Evolutionary conservation across 2,329 filamentous ascomycete genomes (phyloP), one percentile per base, ranked within the genome.

Genomic region (Allantophomopsis lycopodina): DNA sequence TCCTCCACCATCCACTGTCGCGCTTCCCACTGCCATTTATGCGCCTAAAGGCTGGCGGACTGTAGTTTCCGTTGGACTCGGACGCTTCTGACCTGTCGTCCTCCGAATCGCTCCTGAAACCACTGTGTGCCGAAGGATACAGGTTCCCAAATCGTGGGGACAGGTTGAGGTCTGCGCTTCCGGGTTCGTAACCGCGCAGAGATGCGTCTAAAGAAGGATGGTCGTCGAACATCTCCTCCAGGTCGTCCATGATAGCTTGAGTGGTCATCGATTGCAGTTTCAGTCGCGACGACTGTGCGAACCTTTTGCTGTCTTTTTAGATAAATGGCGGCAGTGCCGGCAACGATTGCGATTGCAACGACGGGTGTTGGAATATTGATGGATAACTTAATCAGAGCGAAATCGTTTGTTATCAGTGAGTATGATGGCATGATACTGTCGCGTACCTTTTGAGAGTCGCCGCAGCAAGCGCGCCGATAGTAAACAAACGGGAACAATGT

Each of bases 21-120:
- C 56, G 55, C 43, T 54, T 50, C 49, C 54, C 59, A 39, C 60
- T 56, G 50, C 66, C 69, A 46, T 62, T 60, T 41, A 54, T 53
- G 20, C 57, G 54, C 44, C 72, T 66, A 66, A 76, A 78, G 11
- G 75, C 75, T 2, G 78, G 78, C 32, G 78, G 78, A 39, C 73
- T 77, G 73, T 75, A 81, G 23, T 72, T 73, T 37, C 69, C 66
- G 28, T 63, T 60, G 39, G 64, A 64, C 43, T 70, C 64, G 39
- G 60, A 51, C 40, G 49, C 55, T 48, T 54, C 55, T 31, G 54
- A 53, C 20, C 60, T 60, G 31, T 56, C 58, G 21, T 57, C 60
- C 38, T 62, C 62, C 13, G 42, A 44, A 32, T 60, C 56, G 34
- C 65, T 77, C 48, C 72, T 68, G 62, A 80, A 79, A 51, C 70